Evolutionary conservation across 129 eudicot genomes (phyloP).

Genomic region (Mikania micrantha): DNA sequence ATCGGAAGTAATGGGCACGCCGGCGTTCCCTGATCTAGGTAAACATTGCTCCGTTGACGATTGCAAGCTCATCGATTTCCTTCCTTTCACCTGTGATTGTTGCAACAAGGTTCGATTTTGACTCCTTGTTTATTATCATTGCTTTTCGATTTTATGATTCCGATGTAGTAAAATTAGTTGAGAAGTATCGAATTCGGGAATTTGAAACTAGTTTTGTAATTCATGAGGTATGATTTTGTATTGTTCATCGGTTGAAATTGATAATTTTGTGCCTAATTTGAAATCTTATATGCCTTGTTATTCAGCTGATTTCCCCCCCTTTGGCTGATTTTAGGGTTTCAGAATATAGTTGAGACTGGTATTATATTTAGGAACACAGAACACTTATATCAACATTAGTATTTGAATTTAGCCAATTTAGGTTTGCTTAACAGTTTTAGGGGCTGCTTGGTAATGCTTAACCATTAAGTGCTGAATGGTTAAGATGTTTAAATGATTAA

Average conservation of each 20-base stretch:
- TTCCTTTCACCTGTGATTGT: slow-evolving; percentile 95
- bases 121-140: not conserved
- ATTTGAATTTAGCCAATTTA: not conserved
- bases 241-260: not conserved
- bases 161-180: not conserved
- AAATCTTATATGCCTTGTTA: not conserved
- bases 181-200: not conserved
- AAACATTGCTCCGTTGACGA: slow-evolving; percentile 84
- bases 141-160: not conserved
- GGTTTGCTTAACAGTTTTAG: too few relatives aligned
- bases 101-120: slow-evolving; percentile 52
- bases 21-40: slow-evolving; percentile 87
- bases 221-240: not conserved
- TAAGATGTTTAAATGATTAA: too few relatives aligned
- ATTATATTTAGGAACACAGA: not conserved
- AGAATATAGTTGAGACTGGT: not conserved
- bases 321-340: not conserved
- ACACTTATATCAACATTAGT: not conserved
- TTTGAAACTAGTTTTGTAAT: not conserved
- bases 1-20: slow-evolving; percentile 65
- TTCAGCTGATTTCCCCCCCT: not conserved
- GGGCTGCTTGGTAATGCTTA: too few relatives aligned
- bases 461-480: too few relatives aligned
- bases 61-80: slow-evolving; percentile 85
- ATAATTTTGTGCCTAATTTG: slow-evolving; percentile 1